Percentiles rank a stretch among this genome's conserved stretches.
phyloP scores from a whole-genome alignment of 495 filamentous ascomycete species.

The Tuber brumale region DNA sequence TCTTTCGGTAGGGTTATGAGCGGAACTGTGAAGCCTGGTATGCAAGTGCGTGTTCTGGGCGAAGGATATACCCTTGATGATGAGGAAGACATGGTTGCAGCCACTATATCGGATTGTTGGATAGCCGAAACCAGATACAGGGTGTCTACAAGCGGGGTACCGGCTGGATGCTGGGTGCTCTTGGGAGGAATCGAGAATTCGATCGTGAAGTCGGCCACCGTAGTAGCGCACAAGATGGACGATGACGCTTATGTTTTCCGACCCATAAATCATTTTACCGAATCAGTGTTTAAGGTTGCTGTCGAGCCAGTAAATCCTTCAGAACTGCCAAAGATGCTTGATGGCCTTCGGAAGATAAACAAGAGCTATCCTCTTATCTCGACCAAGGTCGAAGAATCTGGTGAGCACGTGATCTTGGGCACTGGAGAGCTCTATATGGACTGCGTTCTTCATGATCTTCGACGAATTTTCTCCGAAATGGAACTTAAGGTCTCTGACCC shows the following conservation, averaged over 20 bases:
- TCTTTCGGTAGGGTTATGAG: conserved; percentile 90
- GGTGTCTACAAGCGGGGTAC: conserved; percentile 80
- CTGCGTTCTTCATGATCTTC: conserved; percentile 92
- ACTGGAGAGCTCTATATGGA: conserved; percentile 99
- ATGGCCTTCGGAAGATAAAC: conserved; percentile 92
- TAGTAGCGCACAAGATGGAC: conserved; percentile 73
- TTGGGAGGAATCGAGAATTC: conserved; percentile 92
- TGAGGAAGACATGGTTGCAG: conserved; percentile 91
- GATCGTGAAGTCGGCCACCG: conserved; percentile 94
- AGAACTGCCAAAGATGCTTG: conserved; percentile 98
- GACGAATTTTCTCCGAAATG: conserved; percentile 94
- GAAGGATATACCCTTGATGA: conserved; percentile 96
- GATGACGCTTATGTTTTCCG: conserved; percentile 91
- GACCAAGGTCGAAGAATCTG: conserved; percentile 98
- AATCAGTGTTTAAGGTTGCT: conserved; percentile 95
- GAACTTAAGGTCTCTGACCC: conserved; percentile 97
- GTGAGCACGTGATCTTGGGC: conserved; percentile 89
- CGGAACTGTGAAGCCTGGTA: conserved; percentile 73
- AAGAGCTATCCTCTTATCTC: conserved; percentile 93
- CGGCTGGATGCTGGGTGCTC: conserved; percentile 91
- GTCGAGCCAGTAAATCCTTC: conserved; percentile 98
- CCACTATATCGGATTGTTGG: conserved; percentile 83
- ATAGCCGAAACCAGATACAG: conserved; percentile 93
- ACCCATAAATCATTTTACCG: conserved; percentile 87
- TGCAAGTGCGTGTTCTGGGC: conserved; percentile 83